Conservation (phyloP, 2,329 filamentous ascomycete genomes). For the Penicillium polonicum region DNA sequence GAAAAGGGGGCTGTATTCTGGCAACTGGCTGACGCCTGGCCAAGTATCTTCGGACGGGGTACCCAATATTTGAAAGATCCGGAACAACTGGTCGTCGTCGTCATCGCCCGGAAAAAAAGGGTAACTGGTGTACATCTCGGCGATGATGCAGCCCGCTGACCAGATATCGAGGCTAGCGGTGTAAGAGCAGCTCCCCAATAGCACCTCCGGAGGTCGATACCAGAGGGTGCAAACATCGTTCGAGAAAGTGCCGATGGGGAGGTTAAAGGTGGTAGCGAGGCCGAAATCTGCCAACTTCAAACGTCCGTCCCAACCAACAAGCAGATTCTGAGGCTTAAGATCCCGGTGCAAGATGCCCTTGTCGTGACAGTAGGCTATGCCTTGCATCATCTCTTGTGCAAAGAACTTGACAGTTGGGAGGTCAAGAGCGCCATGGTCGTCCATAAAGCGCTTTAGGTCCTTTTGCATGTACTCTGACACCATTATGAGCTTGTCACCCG, state of each 20-base stretch:
- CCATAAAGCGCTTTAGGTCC: slow-evolving; percentile 98
- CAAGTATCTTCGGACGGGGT: slow-evolving; percentile 93
- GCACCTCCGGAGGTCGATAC: slow-evolving; percentile 94
- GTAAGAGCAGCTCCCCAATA: slow-evolving; percentile 93
- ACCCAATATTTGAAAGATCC: slow-evolving; percentile 98
- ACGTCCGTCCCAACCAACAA: slow-evolving; percentile 87
- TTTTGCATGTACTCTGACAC: slow-evolving; percentile 99
- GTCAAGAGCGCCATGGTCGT: slow-evolving; percentile 83
- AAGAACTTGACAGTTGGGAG: slow-evolving; percentile 92
- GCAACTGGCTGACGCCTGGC: slow-evolving; percentile 90
- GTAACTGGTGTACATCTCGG: slow-evolving; percentile 97
- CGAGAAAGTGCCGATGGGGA: slow-evolving; percentile 95
- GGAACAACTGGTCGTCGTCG: slow-evolving; percentile 93
- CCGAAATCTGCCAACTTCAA: slow-evolving; percentile 95
- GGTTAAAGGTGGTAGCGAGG: slow-evolving; percentile 88
- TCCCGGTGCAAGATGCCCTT: slow-evolving; percentile 94
- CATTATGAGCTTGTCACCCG: slow-evolving; percentile 98
- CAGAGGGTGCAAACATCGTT: slow-evolving; percentile 98
- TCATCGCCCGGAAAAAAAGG: slow-evolving; percentile 95
- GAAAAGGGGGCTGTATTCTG: slow-evolving; percentile 93
- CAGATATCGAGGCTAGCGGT: slow-evolving; percentile 99
- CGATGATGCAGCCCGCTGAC: slow-evolving; percentile 99
- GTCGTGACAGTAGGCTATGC: slow-evolving; percentile 96
- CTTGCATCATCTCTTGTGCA: slow-evolving; percentile 94
- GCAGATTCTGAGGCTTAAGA: slow-evolving; percentile 91